A percentile compares a stretch with the other conserved stretches of the same genome.
Evolutionary conservation across 306 rosid species (phyloP).

Genomic region (Vigna nakashimae): DNA sequence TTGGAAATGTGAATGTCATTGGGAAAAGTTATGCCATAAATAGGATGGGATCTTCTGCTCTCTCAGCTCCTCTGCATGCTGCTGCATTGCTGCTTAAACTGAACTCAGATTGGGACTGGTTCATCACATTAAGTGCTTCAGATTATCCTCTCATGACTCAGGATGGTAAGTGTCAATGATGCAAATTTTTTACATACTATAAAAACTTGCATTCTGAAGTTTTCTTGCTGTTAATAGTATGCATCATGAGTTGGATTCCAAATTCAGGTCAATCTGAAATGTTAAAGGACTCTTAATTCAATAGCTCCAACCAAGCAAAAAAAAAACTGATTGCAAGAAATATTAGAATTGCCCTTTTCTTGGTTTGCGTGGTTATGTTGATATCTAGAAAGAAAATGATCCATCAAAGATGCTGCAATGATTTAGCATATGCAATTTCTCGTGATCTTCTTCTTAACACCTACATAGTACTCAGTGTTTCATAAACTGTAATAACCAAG

Average conservation of each 20-base stretch:
- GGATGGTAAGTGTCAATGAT: slow-evolving; percentile 59
- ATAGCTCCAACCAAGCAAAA: slow-evolving; percentile 19
- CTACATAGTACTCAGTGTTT: not conserved
- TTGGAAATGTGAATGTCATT: slow-evolving; percentile 69
- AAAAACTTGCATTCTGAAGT: slow-evolving; percentile 13
- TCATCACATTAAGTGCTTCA: slow-evolving; percentile 68
- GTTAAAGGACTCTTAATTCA: not conserved
- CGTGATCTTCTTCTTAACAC: slow-evolving; percentile 6
- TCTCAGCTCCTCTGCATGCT: slow-evolving; percentile 74
- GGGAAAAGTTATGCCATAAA: slow-evolving; percentile 67
- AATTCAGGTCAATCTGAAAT: slow-evolving; percentile 25
- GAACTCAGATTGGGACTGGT: slow-evolving; percentile 78
- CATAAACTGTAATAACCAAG: slow-evolving; percentile 17
- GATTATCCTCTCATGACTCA: slow-evolving; percentile 79
- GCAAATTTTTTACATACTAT: not conserved
- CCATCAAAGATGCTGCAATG: not conserved
- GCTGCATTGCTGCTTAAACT: slow-evolving; percentile 75
- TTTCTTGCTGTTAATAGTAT: not conserved
- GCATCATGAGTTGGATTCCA: not conserved
- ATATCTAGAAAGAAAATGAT: not conserved
- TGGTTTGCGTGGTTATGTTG: slow-evolving; percentile 11
- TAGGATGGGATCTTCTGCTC: slow-evolving; percentile 71
- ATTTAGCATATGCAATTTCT: not conserved
- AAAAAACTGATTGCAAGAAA: slow-evolving; percentile 14
- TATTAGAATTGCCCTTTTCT: slow-evolving; percentile 33